Conservation (phyloP, 2,329 filamentous ascomycete genomes). For the Colletotrichum brevisporum region DNA sequence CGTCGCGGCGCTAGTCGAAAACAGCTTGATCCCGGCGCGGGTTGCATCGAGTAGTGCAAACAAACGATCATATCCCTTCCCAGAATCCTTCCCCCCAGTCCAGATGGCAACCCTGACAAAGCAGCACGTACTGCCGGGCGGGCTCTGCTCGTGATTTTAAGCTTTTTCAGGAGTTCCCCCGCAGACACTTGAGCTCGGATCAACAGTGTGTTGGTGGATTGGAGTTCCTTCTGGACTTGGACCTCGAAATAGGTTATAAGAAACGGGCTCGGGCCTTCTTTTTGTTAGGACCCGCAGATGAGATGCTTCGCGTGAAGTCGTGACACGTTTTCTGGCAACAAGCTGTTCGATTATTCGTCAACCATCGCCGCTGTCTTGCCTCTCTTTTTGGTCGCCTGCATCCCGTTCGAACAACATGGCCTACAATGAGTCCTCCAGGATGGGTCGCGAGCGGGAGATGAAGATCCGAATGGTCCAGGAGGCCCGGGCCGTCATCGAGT, state of each 20-base stretch:
- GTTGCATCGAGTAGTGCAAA: constrained; percentile 15
- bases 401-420: not conserved
- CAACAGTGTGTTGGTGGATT: not conserved
- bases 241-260: no score
- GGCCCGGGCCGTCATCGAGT: constrained; percentile 35
- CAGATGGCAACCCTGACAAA: not conserved
- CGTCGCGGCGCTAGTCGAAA: constrained; percentile 12
- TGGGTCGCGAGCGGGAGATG: constrained; percentile 30
- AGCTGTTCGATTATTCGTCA: no score
- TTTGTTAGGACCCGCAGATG: no score
- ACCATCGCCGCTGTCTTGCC: not conserved
- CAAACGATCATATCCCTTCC: not conserved
- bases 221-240: no score
- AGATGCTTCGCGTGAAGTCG: no score
- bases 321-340: no score
- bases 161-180: constrained; percentile 11
- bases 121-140: constrained; percentile 8
- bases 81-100: not conserved
- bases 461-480: constrained; percentile 46
- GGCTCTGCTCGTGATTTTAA: constrained; percentile 3
- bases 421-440: constrained; percentile 26
- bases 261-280: no score
- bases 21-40: constrained; percentile 20
- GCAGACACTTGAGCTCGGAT: constrained; percentile 8
- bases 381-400: not conserved